A percentile compares a stretch with the other conserved stretches of the same genome.
These are phyloP conservation scores for Monilinia polystroma DNA, from an alignment of 2,329 filamentous ascomycete species.

Conservation along the genomic window DNA sequence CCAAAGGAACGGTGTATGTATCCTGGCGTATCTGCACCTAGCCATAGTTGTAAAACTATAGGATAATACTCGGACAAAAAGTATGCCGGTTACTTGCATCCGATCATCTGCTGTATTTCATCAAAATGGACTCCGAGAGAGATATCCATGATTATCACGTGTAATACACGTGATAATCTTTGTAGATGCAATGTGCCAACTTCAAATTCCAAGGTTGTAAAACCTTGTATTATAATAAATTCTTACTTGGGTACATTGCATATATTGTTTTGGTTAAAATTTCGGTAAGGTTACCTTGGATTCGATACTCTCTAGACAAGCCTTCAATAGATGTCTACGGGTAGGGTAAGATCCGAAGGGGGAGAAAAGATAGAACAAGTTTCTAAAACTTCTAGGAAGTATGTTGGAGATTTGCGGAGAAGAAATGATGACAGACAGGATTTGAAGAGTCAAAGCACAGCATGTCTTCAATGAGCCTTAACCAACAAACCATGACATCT, in stretches of 20 bases:
- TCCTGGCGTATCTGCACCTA: constrained; percentile 22
- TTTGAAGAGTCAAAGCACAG: constrained; percentile 15
- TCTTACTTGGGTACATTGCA: neutral
- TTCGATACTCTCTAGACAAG: neutral
- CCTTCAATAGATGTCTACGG: constrained; percentile 1
- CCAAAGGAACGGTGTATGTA: constrained; percentile 21
- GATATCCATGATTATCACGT: neutral
- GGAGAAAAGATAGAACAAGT: constrained; percentile 21
- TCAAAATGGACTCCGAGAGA: neutral
- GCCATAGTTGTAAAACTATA: constrained; percentile 21
- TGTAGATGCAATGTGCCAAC: neutral
- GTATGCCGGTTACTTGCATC: constrained; percentile 7
- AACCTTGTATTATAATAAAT: neutral
- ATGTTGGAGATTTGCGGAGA: constrained; percentile 15
- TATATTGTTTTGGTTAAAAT: neutral
- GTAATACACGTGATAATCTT: neutral
- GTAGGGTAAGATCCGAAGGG: neutral
- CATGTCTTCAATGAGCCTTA: constrained; percentile 16
- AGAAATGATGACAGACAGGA: constrained; percentile 13
- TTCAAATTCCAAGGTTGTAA: neutral
- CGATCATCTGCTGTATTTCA: constrained; percentile 17
- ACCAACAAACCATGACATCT: constrained; percentile 13
- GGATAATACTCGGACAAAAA: constrained; percentile 21
- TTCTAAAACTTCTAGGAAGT: constrained; percentile 13
- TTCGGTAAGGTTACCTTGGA: neutral